These are phyloP conservation scores for Gyrodon lividus DNA, from an alignment of 768 basidiomycete species.

Conservation along the genomic window DNA sequence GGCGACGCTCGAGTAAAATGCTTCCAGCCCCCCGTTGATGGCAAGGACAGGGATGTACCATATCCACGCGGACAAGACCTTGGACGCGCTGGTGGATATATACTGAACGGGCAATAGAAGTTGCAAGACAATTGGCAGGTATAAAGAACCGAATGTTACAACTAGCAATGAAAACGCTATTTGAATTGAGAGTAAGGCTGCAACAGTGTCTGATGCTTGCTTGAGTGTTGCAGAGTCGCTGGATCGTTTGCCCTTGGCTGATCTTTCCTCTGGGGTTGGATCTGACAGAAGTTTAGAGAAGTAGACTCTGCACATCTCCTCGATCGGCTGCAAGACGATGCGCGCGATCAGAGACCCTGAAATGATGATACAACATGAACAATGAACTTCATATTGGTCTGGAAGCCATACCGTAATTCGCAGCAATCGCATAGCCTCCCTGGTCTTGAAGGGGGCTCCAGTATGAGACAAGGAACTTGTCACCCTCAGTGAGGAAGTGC, in stretches of 20 bases:
- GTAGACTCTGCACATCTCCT: conserved; percentile 87
- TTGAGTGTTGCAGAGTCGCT: conserved; percentile 18
- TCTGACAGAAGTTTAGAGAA: conserved; percentile 68
- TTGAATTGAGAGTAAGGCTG: conserved; percentile 65
- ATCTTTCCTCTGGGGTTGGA: conserved; percentile 7
- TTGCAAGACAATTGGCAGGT: conserved; percentile 65
- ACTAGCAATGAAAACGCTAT: conserved; percentile 66
- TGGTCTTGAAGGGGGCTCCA: conserved; percentile 85
- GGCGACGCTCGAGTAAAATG: conserved; percentile 83
- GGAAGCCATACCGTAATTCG: conserved; percentile 78
- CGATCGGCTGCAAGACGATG: conserved; percentile 92
- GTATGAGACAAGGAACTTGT: conserved; percentile 84
- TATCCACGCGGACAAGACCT: conserved; percentile 75
- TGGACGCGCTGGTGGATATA: conserved; percentile 73
- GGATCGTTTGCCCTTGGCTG: neutral
- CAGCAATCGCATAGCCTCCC: conserved; percentile 93
- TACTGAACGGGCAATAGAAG: conserved; percentile 72
- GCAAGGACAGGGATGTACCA: conserved; percentile 90
- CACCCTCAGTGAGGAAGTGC: conserved; percentile 93
- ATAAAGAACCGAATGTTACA: conserved; percentile 71
- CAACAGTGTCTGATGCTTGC: conserved; percentile 51
- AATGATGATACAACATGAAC: conserved; percentile 1
- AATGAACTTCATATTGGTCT: neutral
- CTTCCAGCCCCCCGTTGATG: conserved; percentile 89
- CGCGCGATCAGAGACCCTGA: conserved; percentile 90